phyloP scores from a whole-genome alignment of 2,329 filamentous ascomycete genomes.

The Ceratocystis variospora region DNA sequence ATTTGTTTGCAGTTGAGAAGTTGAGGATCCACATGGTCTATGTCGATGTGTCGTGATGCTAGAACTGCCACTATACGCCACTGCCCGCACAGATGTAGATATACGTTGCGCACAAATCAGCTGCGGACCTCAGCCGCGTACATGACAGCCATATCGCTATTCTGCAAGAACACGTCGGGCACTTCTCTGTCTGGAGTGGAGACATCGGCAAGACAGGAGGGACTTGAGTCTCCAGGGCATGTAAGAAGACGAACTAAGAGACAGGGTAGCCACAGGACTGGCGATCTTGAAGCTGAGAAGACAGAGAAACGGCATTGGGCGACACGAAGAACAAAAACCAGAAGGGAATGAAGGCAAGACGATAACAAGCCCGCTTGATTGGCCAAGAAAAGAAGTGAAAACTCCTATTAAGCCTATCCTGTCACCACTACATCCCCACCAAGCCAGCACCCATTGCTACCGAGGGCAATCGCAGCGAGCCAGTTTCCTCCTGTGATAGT shows the following conservation, averaged over 20 bases:
- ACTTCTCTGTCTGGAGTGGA: conserved; percentile 21
- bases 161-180: conserved; percentile 34
- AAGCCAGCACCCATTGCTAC: background rate
- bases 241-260: conserved; percentile 41
- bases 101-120: conserved; percentile 45
- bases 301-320: background rate
- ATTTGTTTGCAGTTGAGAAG: conserved; percentile 22
- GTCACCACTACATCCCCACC: background rate
- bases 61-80: conserved; percentile 43
- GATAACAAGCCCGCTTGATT: background rate
- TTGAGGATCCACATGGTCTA: conserved; percentile 27
- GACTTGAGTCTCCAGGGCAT: conserved; percentile 47
- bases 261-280: conserved; percentile 35
- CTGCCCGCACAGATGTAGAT: conserved; percentile 25
- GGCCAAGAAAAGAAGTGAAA: background rate
- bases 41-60: conserved; percentile 40
- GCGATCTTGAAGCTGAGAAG: background rate
- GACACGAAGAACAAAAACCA: background rate
- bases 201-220: conserved; percentile 20
- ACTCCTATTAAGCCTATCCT: background rate
- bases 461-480: background rate
- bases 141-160: conserved; percentile 54
- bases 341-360: background rate
- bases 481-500: background rate
- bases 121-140: conserved; percentile 45